Conservation (phyloP, 164 flowering plant species). For the Nelumbo lutea region DNA sequence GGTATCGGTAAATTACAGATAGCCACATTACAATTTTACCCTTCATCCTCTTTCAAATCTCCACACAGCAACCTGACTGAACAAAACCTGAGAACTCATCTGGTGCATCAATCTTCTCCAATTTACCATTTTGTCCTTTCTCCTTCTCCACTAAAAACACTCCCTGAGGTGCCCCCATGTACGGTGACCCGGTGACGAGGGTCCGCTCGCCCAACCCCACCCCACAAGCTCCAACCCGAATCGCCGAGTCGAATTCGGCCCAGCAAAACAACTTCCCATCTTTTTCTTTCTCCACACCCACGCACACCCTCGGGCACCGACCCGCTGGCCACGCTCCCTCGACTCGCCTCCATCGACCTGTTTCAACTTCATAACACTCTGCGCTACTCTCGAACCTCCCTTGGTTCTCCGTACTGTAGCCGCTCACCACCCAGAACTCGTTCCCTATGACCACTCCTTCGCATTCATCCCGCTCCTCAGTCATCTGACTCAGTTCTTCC, state of each 20-base stretch:
- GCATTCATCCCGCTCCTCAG: slow-evolving; percentile 80
- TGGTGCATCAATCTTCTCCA: slow-evolving; percentile 25
- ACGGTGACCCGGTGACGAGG: slow-evolving; percentile 35
- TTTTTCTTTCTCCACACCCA: slow-evolving; percentile 31
- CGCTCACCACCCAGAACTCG: slow-evolving; percentile 85
- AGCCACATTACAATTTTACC: too few relatives aligned
- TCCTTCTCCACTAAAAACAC: slow-evolving; percentile 21
- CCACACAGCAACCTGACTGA: slow-evolving; percentile 52
- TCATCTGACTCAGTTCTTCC: slow-evolving; percentile 53
- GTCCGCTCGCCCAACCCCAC: slow-evolving; percentile 21
- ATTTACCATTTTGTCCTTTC: slow-evolving; percentile 31
- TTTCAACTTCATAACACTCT: slow-evolving; percentile 35
- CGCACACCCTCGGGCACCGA: slow-evolving; percentile 50
- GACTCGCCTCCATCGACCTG: slow-evolving; percentile 49
- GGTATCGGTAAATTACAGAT: too few relatives aligned
- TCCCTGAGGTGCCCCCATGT: slow-evolving; percentile 38
- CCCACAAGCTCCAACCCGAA: slow-evolving; percentile 32
- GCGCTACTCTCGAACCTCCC: slow-evolving; percentile 53
- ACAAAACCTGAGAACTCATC: slow-evolving; percentile 42
- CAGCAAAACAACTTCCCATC: slow-evolving; percentile 38
- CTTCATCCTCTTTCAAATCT: slow-evolving; percentile 23
- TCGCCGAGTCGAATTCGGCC: slow-evolving; percentile 30
- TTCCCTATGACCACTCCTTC: slow-evolving; percentile 51
- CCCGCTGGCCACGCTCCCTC: slow-evolving; percentile 50
- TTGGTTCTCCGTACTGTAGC: slow-evolving; percentile 68